Percentiles rank a stretch among this genome's conserved stretches.
phyloP scores from a whole-genome alignment of 2,329 filamentous ascomycete genomes.

The Aspergillus alliaceus region DNA sequence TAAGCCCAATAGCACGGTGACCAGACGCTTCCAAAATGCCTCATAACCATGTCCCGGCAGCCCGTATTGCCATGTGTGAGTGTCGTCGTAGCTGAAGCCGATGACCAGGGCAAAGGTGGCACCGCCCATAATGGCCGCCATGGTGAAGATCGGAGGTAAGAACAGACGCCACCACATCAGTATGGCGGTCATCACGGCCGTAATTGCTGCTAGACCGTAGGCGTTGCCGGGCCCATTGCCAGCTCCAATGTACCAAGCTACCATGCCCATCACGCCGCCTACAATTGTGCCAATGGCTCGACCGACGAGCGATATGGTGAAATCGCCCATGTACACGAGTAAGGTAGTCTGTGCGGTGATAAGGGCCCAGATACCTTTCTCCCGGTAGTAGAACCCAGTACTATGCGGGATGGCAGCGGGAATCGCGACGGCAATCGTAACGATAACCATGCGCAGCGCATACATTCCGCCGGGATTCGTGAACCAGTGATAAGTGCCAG shows the following conservation, averaged over 20 bases:
- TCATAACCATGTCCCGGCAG: constrained; percentile 4
- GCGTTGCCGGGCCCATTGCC: constrained; percentile 51
- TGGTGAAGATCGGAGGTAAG: constrained; percentile 30
- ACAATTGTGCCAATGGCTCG: constrained; percentile 47
- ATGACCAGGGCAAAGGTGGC: constrained; percentile 48
- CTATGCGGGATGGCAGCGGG: constrained; percentile 44
- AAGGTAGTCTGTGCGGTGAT: constrained; percentile 54
- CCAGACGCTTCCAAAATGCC: constrained; percentile 9
- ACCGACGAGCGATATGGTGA: constrained; percentile 47
- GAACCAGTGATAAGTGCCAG: constrained; percentile 40
- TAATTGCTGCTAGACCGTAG: constrained; percentile 50
- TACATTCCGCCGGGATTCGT: constrained; percentile 47
- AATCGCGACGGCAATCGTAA: constrained; percentile 47
- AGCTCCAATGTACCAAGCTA: constrained; percentile 55
- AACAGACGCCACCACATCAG: constrained; percentile 40
- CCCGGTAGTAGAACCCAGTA: constrained; percentile 53
- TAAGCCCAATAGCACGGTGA: constrained; percentile 6
- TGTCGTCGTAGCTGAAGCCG: constrained; percentile 50
- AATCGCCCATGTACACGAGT: constrained; percentile 53
- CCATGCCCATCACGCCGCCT: constrained; percentile 49
- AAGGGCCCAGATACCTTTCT: constrained; percentile 54
- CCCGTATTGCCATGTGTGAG: constrained; percentile 21
- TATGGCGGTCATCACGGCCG: constrained; percentile 31
- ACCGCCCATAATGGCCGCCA: constrained; percentile 39
- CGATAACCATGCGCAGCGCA: constrained; percentile 49